Base-by-base conservation (phyloP, 2,329 filamentous ascomycete species). In the Fusarium nelsonii region DNA sequence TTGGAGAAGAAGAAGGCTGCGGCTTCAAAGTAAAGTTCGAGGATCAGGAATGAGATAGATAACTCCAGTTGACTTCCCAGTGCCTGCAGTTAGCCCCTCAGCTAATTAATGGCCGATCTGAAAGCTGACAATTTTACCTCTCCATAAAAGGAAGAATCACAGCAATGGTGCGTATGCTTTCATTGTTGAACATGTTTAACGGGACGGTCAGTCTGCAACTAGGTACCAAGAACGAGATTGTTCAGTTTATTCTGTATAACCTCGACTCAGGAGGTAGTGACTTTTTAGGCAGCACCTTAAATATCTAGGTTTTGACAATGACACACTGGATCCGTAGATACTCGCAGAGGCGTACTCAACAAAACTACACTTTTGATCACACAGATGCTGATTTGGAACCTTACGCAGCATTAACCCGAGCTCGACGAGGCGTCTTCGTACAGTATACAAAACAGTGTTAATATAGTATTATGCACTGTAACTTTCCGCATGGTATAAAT, bases 1-100 rank as follows among this genome's bases (percentile, higher is more conserved):
- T 4, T 67, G 5, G 63, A 67, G 12, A 62, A 50, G 33, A 65
- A 66, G 45, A 37, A 60, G 69, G 58, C 33, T 7, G 18, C 15
- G 16, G 23, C 9, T 8, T 57, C 28, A 2, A 34, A 44, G 6
- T 63, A 63, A 41, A 62, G n/a, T 20, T 20, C 18, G 20, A 51
- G 18, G 26, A 41, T 58, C 40, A 58, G 26, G 52, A 34, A 48
- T 18, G 36, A 39, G 3, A 39, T 39, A 39, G 36, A 39, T 18
- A 39, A 39, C 16, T 39, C 36, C 16, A 37, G 26, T 37, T 37
- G n/a, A n/a, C 36, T 37, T 18, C 9, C 36, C 36, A 10, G 36
- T 37, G 16, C 16, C 16, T 37, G 34, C 34, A n/a, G 8, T 37
- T 37, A 8, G 16, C 34, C 34, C 34, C 3, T 37, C 34, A n/a